These are phyloP conservation scores for Candida pseudoglaebosa DNA, from an alignment of 805 yeast genomes.

Conservation along the genomic window DNA sequence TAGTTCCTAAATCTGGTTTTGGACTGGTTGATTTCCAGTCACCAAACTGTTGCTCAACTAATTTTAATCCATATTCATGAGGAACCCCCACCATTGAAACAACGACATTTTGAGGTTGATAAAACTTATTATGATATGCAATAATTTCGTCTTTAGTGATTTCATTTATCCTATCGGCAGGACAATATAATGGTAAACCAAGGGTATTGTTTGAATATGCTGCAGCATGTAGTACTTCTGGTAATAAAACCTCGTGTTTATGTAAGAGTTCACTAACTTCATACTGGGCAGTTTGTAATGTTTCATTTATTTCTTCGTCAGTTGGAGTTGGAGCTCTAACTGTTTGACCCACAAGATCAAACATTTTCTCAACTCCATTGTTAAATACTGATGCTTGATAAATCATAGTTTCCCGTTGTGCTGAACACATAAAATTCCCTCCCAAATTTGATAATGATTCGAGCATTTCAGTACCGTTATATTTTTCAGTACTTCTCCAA, in stretches of 20 bases:
- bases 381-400: slow-evolving; percentile 96
- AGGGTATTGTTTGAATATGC: slow-evolving; percentile 72
- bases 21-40: slow-evolving; percentile 38
- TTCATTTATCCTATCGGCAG: slow-evolving; percentile 57
- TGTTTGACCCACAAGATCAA: slow-evolving; percentile 71
- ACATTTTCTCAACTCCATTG: slow-evolving; percentile 75
- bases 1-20: slow-evolving; percentile 50
- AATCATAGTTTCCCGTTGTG: slow-evolving; percentile 86
- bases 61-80: slow-evolving; percentile 60
- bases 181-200: slow-evolving; percentile 85
- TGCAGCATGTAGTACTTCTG: slow-evolving; percentile 83
- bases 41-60: slow-evolving; percentile 62
- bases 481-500: slow-evolving; percentile 62
- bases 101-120: slow-evolving; percentile 76
- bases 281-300: slow-evolving; percentile 67
- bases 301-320: slow-evolving; percentile 68
- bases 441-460: slow-evolving; percentile 76
- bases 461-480: slow-evolving; percentile 65
- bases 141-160: slow-evolving; percentile 52
- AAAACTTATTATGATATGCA: slow-evolving; percentile 61
- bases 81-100: slow-evolving; percentile 85
- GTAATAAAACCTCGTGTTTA: slow-evolving; percentile 80
- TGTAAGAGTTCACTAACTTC: slow-evolving; percentile 80
- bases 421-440: slow-evolving; percentile 90
- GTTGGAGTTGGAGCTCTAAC: slow-evolving; percentile 66